Base-by-base conservation (phyloP, 805 yeast genomes). In the Pichia paraexigua region DNA sequence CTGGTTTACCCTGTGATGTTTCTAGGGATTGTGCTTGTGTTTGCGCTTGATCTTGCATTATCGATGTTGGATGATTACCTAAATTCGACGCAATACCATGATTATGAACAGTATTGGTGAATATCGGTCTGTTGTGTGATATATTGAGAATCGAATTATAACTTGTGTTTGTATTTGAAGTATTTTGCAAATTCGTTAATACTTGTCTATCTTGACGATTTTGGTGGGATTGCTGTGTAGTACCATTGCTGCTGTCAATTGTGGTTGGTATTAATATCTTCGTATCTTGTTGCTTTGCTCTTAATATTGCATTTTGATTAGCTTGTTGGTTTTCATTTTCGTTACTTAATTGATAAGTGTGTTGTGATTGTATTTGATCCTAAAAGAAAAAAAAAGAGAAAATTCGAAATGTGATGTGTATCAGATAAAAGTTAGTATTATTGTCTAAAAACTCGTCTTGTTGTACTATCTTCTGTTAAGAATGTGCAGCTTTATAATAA, bases 101-200 rank as follows among this genome's bases (percentile, higher is more conserved):
- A 17, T 46, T 52, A 40, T 51, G 56, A 39, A 50, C 22, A 8
- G 47, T 21, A 21, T 37, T 44, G 25, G 48, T 47, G 21, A 44
- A 43, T 21, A 28, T 39, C 53, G 47, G 44, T 63, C 53, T 43
- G 50, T 56, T 48, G 7, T 40, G 39, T 17, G 39, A 35, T 35
- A 35, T 35, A n/a, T 56, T 59, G 45, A 54, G 47, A 43, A 50
- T 43, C 18, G 40, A 21, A 15, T 9, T 15, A 28, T 32, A 4
- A 18, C 2, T n/a, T 20, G 18, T 17, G 12, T 30, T 30, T 30
- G 35, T 28, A 44, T 44, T 44, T 32, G 46, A 25, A 21, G 50
- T 32, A 18, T 22, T 48, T 4, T 43, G 47, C 30, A 48, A 48
- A 11, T 43, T 43, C 6, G 43, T 48, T 35, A 48, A 48, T 3